These are phyloP conservation scores for Viola pubescens DNA, from an alignment of 441 rosid genomes.

Conservation along the genomic window DNA sequence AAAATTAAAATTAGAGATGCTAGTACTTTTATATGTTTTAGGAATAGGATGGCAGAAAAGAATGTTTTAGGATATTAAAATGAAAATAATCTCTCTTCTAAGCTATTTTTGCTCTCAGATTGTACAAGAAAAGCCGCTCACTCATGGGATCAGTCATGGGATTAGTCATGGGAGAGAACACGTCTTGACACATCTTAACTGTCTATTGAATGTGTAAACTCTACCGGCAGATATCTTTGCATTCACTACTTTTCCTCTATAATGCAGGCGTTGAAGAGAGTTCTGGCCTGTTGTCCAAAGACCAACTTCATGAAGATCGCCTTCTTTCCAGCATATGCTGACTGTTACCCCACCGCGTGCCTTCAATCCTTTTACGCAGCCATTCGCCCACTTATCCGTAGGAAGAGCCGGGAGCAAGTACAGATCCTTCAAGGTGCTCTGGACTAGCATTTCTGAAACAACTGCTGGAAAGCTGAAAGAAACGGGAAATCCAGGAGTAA, in stretches of 20 bases:
- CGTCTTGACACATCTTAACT: constrained; percentile 28
- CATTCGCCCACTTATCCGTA: constrained; percentile 62
- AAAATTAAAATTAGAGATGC: too few relatives aligned
- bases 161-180: constrained; percentile 14
- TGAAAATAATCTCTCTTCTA: too few relatives aligned
- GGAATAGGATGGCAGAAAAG: too few relatives aligned
- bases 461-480: constrained; percentile 60
- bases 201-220: constrained; percentile 39
- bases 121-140: too few relatives aligned
- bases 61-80: too few relatives aligned
- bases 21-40: too few relatives aligned
- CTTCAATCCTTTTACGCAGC: constrained; percentile 63
- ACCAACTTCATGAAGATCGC: constrained; percentile 49
- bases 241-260: constrained; percentile 32
- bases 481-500: neutral
- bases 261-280: constrained; percentile 31
- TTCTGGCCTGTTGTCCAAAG: constrained; percentile 33
- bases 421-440: constrained; percentile 66
- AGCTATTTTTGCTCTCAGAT: too few relatives aligned
- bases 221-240: constrained; percentile 30
- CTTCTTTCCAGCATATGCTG: constrained; percentile 50
- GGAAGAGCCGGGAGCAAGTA: constrained; percentile 86
- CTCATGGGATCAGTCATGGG: neutral
- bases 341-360: constrained; percentile 70
- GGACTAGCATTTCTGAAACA: constrained; percentile 81